phyloP scores from a whole-genome alignment of 768 basidiomycete species.

The Pisolithus tinctorius region DNA sequence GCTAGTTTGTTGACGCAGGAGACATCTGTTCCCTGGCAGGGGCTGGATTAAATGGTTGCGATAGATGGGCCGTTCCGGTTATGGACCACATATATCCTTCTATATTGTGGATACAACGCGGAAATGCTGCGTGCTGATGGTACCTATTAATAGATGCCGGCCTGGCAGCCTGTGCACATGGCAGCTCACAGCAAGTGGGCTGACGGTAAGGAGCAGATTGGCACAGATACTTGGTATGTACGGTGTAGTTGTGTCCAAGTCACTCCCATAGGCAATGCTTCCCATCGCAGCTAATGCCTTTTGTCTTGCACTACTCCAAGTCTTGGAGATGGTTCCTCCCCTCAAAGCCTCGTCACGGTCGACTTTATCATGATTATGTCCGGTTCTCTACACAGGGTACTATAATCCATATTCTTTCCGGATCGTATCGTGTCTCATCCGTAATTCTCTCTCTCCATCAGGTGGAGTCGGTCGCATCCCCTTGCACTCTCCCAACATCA shows the following conservation, averaged over 20 bases:
- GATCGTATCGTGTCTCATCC: background rate
- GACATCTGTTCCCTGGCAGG: background rate
- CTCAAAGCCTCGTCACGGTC: conserved; percentile 14
- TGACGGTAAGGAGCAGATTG: no score
- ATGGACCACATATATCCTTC: no score
- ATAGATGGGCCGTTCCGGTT: no score
- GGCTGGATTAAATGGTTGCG: background rate
- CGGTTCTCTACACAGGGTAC: conserved; percentile 44
- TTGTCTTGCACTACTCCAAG: conserved; percentile 18
- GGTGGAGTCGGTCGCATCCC: conserved; percentile 65
- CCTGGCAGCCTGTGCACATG: no score
- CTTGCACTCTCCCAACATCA: conserved; percentile 67
- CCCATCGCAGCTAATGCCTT: conserved; percentile 23
- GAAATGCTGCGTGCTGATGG: no score
- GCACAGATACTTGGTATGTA: no score
- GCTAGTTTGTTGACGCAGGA: background rate
- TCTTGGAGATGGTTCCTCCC: conserved; percentile 5
- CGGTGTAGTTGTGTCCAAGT: background rate
- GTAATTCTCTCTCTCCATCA: conserved; percentile 16
- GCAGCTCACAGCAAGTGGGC: background rate
- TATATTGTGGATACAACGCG: no score
- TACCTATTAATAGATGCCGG: no score
- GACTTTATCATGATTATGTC: conserved; percentile 64
- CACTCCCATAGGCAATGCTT: conserved; percentile 23
- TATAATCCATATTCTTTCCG: conserved; percentile 24